Base-by-base conservation (phyloP, 345 rosid species). In the Kandelia obovata region DNA sequence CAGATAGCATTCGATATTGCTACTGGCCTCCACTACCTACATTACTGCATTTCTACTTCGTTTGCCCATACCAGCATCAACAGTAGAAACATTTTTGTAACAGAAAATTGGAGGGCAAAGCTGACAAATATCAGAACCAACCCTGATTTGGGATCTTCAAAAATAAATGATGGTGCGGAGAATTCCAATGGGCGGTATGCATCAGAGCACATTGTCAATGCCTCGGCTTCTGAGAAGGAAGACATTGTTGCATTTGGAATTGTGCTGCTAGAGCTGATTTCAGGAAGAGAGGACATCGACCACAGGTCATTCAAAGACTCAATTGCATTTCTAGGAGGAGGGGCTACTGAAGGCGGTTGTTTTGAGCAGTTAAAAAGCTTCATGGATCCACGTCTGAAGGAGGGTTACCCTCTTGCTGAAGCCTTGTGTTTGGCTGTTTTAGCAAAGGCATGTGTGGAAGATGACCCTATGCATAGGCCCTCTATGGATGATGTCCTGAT, bases 361-460 rank as follows among this genome's bases (percentile, higher is more conserved):
- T 81, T 88, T n/a, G 88, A 86, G 39, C 82, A 77, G 61, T 49
- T 88, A 72, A 84, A 76, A 76, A 77, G 72, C 30, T 83, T 88
- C 75, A 75, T 83, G 72, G 92, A 88, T 80, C 84, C 88, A 52
- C 46, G 64, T 25, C 72, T 88, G 15, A 78, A 82, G 64, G 82
- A 75, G 15, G 82, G 83, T 58, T 84, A 81, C 56, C 76, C 83
- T 5, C 77, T 84, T 6, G 82, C 87, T 0, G 89, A 88, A 57
- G 93, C 87, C 25, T 66, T 86, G 28, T 83, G 87, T 66, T 72
- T 88, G 25, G 80, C 83, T 28, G 83, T 86, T 75, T 71, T 88
- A 71, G 90, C 89, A 3, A 83, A 80, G 82, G 85, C 89, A 7
- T 83, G 90, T 58, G 76, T 84, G 6, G 86, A 80, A 60, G 87